Conservation (phyloP, 257 asterid species). For the Solanum arcanum region DNA sequence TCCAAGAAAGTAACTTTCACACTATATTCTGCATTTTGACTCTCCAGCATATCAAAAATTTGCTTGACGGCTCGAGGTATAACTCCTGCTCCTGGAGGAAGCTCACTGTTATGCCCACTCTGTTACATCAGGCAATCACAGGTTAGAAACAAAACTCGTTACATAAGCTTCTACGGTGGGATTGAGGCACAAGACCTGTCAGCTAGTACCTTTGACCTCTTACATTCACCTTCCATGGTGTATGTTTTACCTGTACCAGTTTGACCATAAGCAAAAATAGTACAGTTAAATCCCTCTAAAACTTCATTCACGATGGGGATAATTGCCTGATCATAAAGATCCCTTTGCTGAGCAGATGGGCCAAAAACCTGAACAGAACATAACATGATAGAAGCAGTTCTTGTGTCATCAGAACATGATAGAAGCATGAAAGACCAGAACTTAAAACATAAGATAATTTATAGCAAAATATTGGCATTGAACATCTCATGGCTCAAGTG, state of each 20-base stretch:
- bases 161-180: not conserved
- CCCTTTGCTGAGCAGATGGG: slow-evolving; percentile 70
- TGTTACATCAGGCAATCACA: slow-evolving; percentile 4
- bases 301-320: slow-evolving; percentile 79
- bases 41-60: slow-evolving; percentile 69
- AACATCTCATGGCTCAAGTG: not conserved
- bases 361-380: slow-evolving; percentile 56
- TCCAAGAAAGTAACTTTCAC: slow-evolving; percentile 85
- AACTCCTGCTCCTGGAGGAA: slow-evolving; percentile 82
- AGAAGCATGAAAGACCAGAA: not conserved
- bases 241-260: slow-evolving; percentile 91
- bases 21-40: slow-evolving; percentile 79
- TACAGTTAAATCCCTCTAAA: slow-evolving; percentile 81
- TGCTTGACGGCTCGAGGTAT: slow-evolving; percentile 79
- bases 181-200: not conserved
- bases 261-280: slow-evolving; percentile 85
- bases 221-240: slow-evolving; percentile 91
- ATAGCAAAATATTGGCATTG: not conserved
- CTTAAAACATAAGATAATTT: not conserved
- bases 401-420: not conserved
- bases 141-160: not conserved
- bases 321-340: slow-evolving; percentile 73
- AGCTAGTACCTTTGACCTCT: slow-evolving; percentile 56
- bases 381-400: not conserved
- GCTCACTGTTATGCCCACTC: slow-evolving; percentile 70